Percentiles rank a stretch among this genome's conserved stretches.
Evolutionary conservation across 1,284 basidiomycete species (phyloP).

Genomic region (Ustilago tritici): DNA sequence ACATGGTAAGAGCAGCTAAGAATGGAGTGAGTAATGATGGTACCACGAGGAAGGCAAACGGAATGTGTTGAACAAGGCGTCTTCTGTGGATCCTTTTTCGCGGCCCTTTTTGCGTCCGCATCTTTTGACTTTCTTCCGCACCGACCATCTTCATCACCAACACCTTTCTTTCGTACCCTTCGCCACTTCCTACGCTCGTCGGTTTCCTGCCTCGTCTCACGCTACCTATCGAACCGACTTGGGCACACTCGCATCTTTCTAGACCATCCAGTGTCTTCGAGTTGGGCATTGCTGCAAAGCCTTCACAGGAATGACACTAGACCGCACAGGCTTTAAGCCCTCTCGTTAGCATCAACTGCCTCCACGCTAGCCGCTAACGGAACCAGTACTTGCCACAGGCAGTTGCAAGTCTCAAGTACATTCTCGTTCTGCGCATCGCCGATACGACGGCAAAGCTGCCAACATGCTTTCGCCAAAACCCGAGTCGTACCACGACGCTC

Average conservation of each 20-base stretch:
- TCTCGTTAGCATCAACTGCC: neutral
- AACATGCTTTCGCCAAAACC: slow-evolving; percentile 38
- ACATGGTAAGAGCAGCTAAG: neutral
- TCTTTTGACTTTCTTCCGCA: neutral
- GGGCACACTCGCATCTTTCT: neutral
- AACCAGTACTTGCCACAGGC: neutral
- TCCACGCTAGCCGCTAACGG: neutral
- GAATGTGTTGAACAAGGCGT: neutral
- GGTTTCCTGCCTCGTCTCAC: neutral
- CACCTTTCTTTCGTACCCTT: neutral
- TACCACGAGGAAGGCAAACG: neutral
- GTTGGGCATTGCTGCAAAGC: neutral
- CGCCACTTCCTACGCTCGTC: neutral
- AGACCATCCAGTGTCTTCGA: neutral
- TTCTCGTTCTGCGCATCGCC: neutral
- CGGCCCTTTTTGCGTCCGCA: neutral
- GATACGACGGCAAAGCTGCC: neutral
- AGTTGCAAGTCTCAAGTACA: neutral
- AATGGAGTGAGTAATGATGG: neutral
- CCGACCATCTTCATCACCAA: neutral
- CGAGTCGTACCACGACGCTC: slow-evolving; percentile 46
- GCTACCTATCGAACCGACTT: too few species aligned
- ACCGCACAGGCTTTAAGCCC: neutral
- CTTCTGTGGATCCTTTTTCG: slow-evolving; percentile 4
- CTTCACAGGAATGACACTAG: neutral